These are phyloP conservation scores for Leccinum longicurvipes DNA, from an alignment of 768 basidiomycete species.

Conservation along the genomic window DNA sequence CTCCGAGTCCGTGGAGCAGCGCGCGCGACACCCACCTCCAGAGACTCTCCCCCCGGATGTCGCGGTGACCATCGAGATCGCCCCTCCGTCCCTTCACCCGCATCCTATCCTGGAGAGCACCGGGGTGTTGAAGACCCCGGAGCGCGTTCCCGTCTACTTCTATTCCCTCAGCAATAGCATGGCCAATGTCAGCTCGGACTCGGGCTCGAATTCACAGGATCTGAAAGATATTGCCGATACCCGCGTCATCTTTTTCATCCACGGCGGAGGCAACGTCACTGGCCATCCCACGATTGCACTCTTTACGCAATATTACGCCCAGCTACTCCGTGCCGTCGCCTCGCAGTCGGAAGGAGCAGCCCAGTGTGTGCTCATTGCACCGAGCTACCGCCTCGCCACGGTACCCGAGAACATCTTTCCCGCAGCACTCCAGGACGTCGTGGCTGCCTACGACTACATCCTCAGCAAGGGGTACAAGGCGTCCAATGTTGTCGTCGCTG, in stretches of 20 bases:
- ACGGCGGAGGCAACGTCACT: slow-evolving; percentile 18
- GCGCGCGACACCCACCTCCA: slow-evolving; percentile 1
- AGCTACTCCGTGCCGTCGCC: slow-evolving; percentile 11
- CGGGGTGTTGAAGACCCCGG: slow-evolving; percentile 10
- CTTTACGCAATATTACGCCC: slow-evolving; percentile 3
- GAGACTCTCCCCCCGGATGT: slow-evolving; percentile 10
- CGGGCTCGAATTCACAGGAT: background rate
- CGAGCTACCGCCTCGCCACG: slow-evolving; percentile 25
- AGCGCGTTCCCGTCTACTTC: slow-evolving; percentile 22
- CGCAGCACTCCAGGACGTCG: slow-evolving; percentile 20
- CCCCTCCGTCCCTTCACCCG: slow-evolving; percentile 6
- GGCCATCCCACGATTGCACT: slow-evolving; percentile 16
- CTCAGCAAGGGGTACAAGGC: slow-evolving; percentile 20
- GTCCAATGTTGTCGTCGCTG: slow-evolving; percentile 18
- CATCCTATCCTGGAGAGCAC: background rate
- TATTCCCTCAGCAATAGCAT: slow-evolving; percentile 3
- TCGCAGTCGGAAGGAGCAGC: background rate
- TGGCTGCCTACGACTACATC: slow-evolving; percentile 27
- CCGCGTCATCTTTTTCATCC: slow-evolving; percentile 22
- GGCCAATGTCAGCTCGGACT: background rate
- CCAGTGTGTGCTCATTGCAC: slow-evolving; percentile 17
- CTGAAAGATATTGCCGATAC: background rate
- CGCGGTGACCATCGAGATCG: slow-evolving; percentile 13
- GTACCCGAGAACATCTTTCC: slow-evolving; percentile 23
- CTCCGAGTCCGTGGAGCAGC: slow-evolving; percentile 14